phyloP scores from a whole-genome alignment of 805 yeast genomes.

The Ogataea paradorogensis region DNA sequence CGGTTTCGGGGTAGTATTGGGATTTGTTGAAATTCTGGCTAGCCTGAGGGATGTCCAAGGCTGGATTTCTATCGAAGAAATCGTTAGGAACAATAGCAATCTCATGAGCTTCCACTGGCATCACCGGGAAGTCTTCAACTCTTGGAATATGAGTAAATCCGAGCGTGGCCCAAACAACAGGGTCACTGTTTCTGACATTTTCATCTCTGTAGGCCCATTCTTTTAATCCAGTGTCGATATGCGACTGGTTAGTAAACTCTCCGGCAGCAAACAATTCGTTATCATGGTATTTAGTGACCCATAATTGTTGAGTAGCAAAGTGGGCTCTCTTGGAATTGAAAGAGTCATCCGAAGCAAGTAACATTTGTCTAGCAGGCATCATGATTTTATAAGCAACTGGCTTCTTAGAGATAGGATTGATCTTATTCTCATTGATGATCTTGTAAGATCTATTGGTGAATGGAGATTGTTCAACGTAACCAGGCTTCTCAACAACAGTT shows the following conservation, averaged over 20 bases:
- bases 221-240: slow-evolving; percentile 66
- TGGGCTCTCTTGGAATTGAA: slow-evolving; percentile 70
- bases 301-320: slow-evolving; percentile 73
- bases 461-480: slow-evolving; percentile 70
- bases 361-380: slow-evolving; percentile 76
- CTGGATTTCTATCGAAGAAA: slow-evolving; percentile 77
- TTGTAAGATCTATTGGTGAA: slow-evolving; percentile 72
- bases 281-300: slow-evolving; percentile 80
- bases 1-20: slow-evolving; percentile 30
- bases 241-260: slow-evolving; percentile 82
- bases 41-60: slow-evolving; percentile 73
- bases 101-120: slow-evolving; percentile 79
- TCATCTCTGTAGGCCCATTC: slow-evolving; percentile 69
- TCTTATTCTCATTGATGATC: slow-evolving; percentile 68
- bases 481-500: slow-evolving; percentile 65
- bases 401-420: slow-evolving; percentile 64
- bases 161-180: slow-evolving; percentile 79
- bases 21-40: slow-evolving; percentile 67
- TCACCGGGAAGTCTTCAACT: slow-evolving; percentile 85
- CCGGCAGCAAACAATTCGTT: slow-evolving; percentile 77
- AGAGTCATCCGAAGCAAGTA: slow-evolving; percentile 61
- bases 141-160: slow-evolving; percentile 82
- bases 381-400: slow-evolving; percentile 76
- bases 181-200: slow-evolving; percentile 67
- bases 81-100: slow-evolving; percentile 67